These are phyloP conservation scores for Phlyctochytrium arcticum DNA, from an alignment of 192 early-diverging fungal species.

Conservation along the genomic window DNA sequence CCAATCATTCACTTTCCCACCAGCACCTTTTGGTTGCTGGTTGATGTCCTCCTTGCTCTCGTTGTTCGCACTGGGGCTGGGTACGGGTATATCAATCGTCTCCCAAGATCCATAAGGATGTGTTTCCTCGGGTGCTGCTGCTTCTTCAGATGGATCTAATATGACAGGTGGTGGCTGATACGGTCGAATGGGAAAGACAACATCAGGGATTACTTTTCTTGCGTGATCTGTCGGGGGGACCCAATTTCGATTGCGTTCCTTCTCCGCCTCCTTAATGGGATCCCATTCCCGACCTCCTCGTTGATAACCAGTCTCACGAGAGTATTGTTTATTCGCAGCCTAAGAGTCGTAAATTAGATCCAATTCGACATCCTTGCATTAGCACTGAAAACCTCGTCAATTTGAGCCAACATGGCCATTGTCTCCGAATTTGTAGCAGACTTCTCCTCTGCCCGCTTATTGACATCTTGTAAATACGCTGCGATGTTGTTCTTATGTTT, in stretches of 20 bases:
- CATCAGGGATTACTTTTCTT: not conserved
- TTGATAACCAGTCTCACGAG: slow-evolving; percentile 3
- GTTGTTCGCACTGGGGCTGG: not conserved
- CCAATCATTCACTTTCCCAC: not conserved
- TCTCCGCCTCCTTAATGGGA: not conserved
- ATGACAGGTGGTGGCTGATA: not conserved
- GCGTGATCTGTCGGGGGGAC: not conserved
- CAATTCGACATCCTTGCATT: not conserved
- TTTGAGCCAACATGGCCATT: slow-evolving; percentile 15
- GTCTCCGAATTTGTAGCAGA: slow-evolving; percentile 58
- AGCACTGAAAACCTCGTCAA: slow-evolving; percentile 23
- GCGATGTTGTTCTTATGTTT: slow-evolving; percentile 85
- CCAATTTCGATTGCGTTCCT: not conserved
- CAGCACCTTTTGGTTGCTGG: not conserved
- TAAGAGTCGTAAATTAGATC: not conserved
- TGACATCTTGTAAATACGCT: slow-evolving; percentile 64
- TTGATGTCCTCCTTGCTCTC: not conserved
- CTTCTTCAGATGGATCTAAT: too few relatives aligned
- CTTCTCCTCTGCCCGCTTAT: slow-evolving; percentile 55
- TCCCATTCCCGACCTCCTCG: not conserved
- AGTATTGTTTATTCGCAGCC: slow-evolving; percentile 23
- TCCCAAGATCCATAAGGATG: slow-evolving; percentile 19
- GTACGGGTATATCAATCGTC: slow-evolving; percentile 1
- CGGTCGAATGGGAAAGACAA: not conserved
- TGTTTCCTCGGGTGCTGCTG: not conserved